Base-by-base conservation (phyloP, 176 grass and related monocot species). In the Cocos nucifera region DNA sequence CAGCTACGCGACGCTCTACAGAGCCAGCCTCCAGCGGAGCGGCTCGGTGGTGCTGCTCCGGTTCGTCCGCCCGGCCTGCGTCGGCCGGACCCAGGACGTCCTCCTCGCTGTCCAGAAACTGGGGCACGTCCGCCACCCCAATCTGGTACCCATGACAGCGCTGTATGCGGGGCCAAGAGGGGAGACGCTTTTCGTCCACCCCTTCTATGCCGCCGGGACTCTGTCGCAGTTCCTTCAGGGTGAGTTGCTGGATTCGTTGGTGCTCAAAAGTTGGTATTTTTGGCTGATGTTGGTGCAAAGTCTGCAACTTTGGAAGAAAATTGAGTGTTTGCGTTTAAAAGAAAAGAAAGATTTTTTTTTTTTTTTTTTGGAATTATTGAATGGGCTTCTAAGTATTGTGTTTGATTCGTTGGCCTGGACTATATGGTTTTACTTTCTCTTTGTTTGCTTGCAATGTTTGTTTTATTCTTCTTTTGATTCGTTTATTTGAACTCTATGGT, bases 121-220 rank as follows among this genome's bases (percentile, higher is more conserved):
- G 22, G 87, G 91, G 23, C 25, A 58, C 23, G 51, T 67, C 53
- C 80, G 76, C 39, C 91, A 96, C 62, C 72, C 80, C 3, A 96
- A 96, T 80, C 70, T 96, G 65, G 86, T 96, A 17, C 86, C 91
- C 57, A 66, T 87, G 67, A 77, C 72, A 66, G 91, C 91, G 27
- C 75, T 96, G 30, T 96, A 96, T 64, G 66, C 82, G 23, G 91
- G 91, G 3, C 91, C 91, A 56, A 73, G 80, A 3, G 87, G 91
- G 21, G 87, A 96, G 83, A 96, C 85, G 65, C 82, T 96, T 63
- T 79, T 96, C 25, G 91, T 87, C 8, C 91, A 90, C 54, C 92
- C 87, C 0, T 91, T 90, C 75, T 96, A 88, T 66, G 80, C 81
- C 26, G 83, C 83, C 57, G 83, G 83, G 18, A 87, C 77, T 50